Base-by-base conservation (phyloP, 2,329 filamentous ascomycete species). In the Dactylellina drechsleri region DNA sequence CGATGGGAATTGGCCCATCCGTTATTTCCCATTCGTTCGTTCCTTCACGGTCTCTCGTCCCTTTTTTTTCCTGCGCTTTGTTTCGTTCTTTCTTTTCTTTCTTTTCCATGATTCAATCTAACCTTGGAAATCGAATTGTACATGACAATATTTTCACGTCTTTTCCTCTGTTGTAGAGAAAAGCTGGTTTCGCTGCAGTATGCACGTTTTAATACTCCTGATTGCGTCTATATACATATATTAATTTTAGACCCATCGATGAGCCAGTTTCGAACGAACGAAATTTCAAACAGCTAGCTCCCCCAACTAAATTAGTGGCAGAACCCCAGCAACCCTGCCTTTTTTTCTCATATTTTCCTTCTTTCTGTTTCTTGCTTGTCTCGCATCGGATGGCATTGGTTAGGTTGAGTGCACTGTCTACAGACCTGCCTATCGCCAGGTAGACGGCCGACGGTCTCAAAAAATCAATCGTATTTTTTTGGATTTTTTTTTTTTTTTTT, bases 191-290 rank as follows among this genome's bases (percentile, higher is more conserved):
- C 64, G 64, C 64, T 68, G 40, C 56, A 53, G 36, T 68, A 61
- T 52, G 57, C 56, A 58, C 56, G 41, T 18, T 56, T 58, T 66
- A 26, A 60, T 49, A 58, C 31, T 20, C 41, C 53, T 66, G 31
- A 56, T 66, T 66, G 61, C 61, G 61, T 56, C 61, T 43, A 56
- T 66, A 66, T 66, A 66, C 60, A 54, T 36, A 12, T 15, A 23
- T 31, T 40, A 15, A 36, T 26, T 18, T n/a, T 40, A 23, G n/a
- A n/a, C 43, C 8, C 23, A 36, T 54, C 47, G 49, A 64, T 28
- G 49, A 64, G 59, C 45, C 28, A 50, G 59, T 62, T 62, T 62
- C 45, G 18, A 6, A 53, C 31, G 31, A 36, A 36, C 31, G 31
- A 36, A 36, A 36, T 36, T 36, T 36, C 31, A 36, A 2, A 36